Percentiles rank a stretch among this genome's conserved stretches.
Conservation (phyloP, 805 yeast genomes). For the Teunomyces barrocoloradensis region DNA sequence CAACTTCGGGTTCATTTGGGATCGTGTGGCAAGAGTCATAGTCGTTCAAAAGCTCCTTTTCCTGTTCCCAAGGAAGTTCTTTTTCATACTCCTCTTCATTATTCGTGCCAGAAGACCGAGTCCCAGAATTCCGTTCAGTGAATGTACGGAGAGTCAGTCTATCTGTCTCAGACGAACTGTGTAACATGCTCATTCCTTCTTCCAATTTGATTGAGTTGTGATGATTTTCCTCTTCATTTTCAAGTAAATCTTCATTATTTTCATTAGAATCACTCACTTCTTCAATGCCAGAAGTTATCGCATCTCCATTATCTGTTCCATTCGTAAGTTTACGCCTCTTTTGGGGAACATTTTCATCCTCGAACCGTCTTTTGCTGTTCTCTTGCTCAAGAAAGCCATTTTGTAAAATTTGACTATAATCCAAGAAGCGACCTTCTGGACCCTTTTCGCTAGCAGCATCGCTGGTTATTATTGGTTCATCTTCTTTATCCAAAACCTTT, state of each 20-base stretch:
- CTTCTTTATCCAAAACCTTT: slow-evolving; percentile 5
- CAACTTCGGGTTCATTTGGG: background rate
- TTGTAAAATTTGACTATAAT: slow-evolving; percentile 8
- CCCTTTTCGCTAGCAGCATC: background rate
- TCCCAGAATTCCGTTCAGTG: background rate
- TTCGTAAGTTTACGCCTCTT: background rate
- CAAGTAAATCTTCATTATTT: background rate
- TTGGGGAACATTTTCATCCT: background rate
- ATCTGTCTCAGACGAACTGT: background rate
- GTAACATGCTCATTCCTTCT: too few species aligned
- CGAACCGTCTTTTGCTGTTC: background rate
- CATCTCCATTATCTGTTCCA: background rate
- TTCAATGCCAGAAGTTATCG: background rate
- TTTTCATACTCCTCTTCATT: background rate
- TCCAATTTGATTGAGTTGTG: background rate
- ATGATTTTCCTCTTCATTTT: background rate
- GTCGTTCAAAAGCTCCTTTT: background rate
- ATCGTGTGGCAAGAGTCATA: background rate
- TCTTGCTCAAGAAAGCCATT: slow-evolving; percentile 5
- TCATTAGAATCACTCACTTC: background rate
- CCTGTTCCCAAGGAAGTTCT: background rate
- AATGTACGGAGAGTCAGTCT: background rate
- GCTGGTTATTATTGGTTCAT: slow-evolving; percentile 4
- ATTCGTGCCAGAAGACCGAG: background rate
- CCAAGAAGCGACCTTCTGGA: background rate